These are phyloP conservation scores for Roridomyces roridus DNA, from an alignment of 768 basidiomycete species.

Conservation along the genomic window DNA sequence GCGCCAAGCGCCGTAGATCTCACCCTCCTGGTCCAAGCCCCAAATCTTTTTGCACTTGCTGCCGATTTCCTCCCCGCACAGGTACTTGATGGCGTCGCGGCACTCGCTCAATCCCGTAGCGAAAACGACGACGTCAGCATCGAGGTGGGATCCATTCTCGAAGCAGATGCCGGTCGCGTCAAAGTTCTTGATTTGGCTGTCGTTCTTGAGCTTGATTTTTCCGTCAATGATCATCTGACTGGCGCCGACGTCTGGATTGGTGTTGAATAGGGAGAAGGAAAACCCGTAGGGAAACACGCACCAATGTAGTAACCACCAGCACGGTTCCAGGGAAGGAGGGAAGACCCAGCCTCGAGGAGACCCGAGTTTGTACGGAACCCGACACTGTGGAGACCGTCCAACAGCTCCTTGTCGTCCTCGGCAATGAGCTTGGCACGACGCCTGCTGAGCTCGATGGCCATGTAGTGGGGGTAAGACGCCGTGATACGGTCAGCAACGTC, in stretches of 20 bases:
- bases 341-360: constrained; percentile 47
- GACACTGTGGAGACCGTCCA: constrained; percentile 50
- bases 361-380: constrained; percentile 56
- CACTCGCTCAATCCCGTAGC: constrained; percentile 44
- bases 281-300: constrained; percentile 28
- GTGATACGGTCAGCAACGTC: constrained; percentile 45
- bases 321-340: constrained; percentile 42
- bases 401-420: constrained; percentile 48
- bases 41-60: constrained; percentile 55
- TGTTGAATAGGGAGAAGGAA: too few relatives aligned
- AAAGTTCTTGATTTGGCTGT: constrained; percentile 51
- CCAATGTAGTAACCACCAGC: constrained; percentile 65
- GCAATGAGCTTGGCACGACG: constrained; percentile 45
- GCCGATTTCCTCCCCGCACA: not conserved
- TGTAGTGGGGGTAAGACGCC: constrained; percentile 40
- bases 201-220: constrained; percentile 75
- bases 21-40: constrained; percentile 71
- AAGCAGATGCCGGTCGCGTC: constrained; percentile 51
- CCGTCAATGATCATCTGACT: constrained; percentile 66
- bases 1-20: constrained; percentile 55
- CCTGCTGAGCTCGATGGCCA: constrained; percentile 28
- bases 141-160: constrained; percentile 51
- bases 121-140: constrained; percentile 61
- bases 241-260: constrained; percentile 53
- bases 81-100: too few relatives aligned